These are phyloP conservation scores for Setaria viridis DNA, from an alignment of 202 grass and related monocot genomes.

Conservation along the genomic window DNA sequence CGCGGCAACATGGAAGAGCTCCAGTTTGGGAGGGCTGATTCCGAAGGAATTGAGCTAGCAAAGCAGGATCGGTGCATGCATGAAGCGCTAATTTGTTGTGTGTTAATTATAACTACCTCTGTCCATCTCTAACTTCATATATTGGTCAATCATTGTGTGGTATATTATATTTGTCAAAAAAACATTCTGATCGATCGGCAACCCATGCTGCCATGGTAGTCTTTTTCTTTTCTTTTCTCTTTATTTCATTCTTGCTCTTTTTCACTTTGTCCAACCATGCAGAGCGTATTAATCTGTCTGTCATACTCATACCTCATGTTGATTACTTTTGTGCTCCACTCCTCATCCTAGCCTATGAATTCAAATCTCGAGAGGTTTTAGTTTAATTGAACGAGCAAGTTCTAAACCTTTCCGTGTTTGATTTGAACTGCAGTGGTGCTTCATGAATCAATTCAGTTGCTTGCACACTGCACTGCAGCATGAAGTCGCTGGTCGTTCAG, in stretches of 20 bases:
- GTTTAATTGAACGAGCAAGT: background rate
- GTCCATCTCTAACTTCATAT: constrained; percentile 35
- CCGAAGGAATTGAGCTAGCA: constrained; percentile 55
- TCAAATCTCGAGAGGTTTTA: background rate
- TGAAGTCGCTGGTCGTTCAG: no score
- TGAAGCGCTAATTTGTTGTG: constrained; percentile 1
- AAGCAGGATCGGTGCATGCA: background rate
- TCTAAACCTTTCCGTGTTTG: no score
- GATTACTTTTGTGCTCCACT: background rate
- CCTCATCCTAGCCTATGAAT: background rate
- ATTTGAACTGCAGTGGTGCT: background rate
- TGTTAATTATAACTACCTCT: background rate
- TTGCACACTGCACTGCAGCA: background rate
- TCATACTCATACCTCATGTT: background rate
- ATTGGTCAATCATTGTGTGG: constrained; percentile 3
- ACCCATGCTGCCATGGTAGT: constrained; percentile 25
- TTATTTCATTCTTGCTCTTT: constrained; percentile 19
- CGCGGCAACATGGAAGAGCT: background rate
- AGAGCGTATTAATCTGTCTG: background rate
- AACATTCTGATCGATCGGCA: constrained; percentile 22
- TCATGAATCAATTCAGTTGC: background rate
- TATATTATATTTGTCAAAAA: constrained; percentile 37
- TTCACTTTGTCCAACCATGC: constrained; percentile 11
- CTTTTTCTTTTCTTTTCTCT: background rate
- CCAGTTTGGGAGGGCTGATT: constrained; percentile 45